These are phyloP conservation scores for Venturia effusa DNA, from an alignment of 2,329 filamentous ascomycete genomes.

Conservation along the genomic window DNA sequence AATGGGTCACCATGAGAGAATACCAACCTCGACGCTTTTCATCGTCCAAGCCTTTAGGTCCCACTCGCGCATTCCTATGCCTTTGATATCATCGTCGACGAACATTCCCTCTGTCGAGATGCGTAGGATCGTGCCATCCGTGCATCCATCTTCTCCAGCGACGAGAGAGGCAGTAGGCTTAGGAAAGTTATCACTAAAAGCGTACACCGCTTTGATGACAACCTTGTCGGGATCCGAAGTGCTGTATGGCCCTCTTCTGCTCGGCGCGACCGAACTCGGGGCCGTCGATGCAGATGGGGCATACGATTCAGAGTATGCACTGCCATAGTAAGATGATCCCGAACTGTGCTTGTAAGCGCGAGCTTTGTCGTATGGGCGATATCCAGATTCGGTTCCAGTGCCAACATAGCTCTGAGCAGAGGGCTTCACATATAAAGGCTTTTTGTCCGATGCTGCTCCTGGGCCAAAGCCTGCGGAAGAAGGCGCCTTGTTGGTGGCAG, in stretches of 20 bases:
- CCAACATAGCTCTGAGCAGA: conserved; percentile 49
- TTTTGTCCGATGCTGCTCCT: conserved; percentile 1
- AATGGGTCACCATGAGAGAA: background rate
- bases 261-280: conserved; percentile 74
- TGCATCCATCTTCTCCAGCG: conserved; percentile 73
- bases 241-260: conserved; percentile 64
- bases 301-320: conserved; percentile 62
- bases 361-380: conserved; percentile 64
- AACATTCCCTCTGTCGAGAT: conserved; percentile 93
- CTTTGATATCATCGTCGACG: conserved; percentile 89
- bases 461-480: conserved; percentile 10
- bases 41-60: conserved; percentile 97
- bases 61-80: conserved; percentile 93
- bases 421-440: conserved; percentile 31
- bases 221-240: conserved; percentile 94
- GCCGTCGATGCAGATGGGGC: conserved; percentile 75
- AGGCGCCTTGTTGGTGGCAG: conserved; percentile 16
- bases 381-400: conserved; percentile 61
- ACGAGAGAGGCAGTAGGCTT: conserved; percentile 83
- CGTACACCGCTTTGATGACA: conserved; percentile 83
- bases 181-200: conserved; percentile 81
- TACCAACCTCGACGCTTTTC: conserved; percentile 80
- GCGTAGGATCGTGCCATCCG: conserved; percentile 81
- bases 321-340: conserved; percentile 38
- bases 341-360: conserved; percentile 32